Percentiles rank a stretch among this genome's conserved stretches.
These are phyloP conservation scores for apple (Malus domestica) DNA, from an alignment of 306 rosid genomes.

Conservation along the genomic window DNA sequence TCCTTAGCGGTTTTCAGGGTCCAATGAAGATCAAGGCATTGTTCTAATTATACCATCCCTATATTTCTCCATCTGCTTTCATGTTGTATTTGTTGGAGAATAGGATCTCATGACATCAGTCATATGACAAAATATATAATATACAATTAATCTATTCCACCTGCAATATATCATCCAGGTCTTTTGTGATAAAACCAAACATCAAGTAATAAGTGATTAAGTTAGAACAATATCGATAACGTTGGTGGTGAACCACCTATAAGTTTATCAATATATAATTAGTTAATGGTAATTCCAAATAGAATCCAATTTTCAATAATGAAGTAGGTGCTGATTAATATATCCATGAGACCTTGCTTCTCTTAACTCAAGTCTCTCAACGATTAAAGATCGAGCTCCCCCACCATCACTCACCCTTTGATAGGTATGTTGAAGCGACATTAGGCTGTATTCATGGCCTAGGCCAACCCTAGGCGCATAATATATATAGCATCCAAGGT, in stretches of 20 bases:
- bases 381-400: neutral
- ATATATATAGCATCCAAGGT: neutral
- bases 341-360: neutral
- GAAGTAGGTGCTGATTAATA: too few relatives aligned
- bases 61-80: neutral
- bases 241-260: too few relatives aligned
- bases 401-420: neutral
- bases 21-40: neutral
- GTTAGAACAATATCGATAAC: too few relatives aligned
- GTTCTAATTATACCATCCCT: neutral
- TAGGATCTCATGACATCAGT: too few relatives aligned
- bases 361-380: neutral
- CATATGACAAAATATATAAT: too few relatives aligned
- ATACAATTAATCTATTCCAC: too few relatives aligned
- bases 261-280: too few relatives aligned
- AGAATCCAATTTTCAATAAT: neutral
- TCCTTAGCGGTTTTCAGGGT: neutral
- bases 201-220: too few relatives aligned
- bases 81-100: neutral
- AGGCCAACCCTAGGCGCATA: neutral
- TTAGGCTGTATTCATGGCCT: neutral
- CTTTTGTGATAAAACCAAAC: too few relatives aligned
- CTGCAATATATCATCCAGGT: too few relatives aligned
- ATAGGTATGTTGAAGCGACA: neutral
- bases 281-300: neutral